Percentiles rank a stretch among this genome's conserved stretches.
Conservation (phyloP, 306 rosid species). For the Rosa lucieae region DNA sequence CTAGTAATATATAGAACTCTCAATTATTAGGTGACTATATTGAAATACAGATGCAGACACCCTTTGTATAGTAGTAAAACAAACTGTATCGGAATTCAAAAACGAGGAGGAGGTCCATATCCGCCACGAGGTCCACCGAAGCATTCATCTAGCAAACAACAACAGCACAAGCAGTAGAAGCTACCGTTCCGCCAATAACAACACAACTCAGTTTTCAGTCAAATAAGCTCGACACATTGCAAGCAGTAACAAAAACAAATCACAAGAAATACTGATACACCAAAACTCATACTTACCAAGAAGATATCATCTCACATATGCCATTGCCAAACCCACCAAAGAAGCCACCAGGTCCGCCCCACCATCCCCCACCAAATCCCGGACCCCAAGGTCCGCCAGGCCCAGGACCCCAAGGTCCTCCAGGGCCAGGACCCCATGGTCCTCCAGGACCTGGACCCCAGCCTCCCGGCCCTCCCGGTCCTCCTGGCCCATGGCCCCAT, state of each 20-base stretch:
- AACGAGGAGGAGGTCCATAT: constrained; percentile 48
- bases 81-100: constrained; percentile 20
- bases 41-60: not conserved
- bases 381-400: constrained; percentile 44
- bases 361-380: constrained; percentile 31
- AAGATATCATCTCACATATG: constrained; percentile 50
- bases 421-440: constrained; percentile 18
- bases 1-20: not conserved
- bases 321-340: constrained; percentile 68
- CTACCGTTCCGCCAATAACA: constrained; percentile 34
- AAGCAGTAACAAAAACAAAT: not conserved
- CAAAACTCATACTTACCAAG: constrained; percentile 47
- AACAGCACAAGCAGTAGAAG: constrained; percentile 70
- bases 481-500: constrained; percentile 20
- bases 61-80: not conserved
- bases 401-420: constrained; percentile 40
- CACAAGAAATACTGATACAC: not conserved
- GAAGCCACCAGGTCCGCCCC: constrained; percentile 45
- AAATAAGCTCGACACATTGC: not conserved
- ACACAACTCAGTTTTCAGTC: not conserved
- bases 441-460: constrained; percentile 33
- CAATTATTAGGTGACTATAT: too few species aligned
- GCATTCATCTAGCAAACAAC: constrained; percentile 65
- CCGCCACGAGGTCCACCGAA: constrained; percentile 47
- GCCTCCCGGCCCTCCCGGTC: constrained; percentile 20